A percentile compares a stretch with the other conserved stretches of the same genome.
Conservation (phyloP, 2,329 filamentous ascomycete genomes). For the Truncatella angustata region DNA sequence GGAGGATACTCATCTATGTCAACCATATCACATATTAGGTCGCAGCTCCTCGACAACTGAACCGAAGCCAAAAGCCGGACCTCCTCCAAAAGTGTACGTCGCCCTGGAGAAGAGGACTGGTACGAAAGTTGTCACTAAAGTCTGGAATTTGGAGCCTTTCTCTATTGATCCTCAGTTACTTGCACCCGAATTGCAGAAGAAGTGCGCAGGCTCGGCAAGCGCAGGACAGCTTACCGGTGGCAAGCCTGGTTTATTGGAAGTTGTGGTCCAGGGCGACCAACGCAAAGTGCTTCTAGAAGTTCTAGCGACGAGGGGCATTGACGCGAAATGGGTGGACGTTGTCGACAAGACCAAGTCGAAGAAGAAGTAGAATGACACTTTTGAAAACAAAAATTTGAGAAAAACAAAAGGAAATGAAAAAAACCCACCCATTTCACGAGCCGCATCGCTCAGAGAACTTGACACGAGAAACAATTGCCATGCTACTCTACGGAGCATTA, state of each 20-base stretch:
- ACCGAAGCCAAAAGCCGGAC: slow-evolving; percentile 59
- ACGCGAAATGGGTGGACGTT: slow-evolving; percentile 59
- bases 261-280: slow-evolving; percentile 67
- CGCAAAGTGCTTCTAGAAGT: slow-evolving; percentile 55
- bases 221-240: slow-evolving; percentile 59
- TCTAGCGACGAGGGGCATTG: slow-evolving; percentile 57
- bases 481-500: no score
- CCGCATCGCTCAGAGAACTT: no score
- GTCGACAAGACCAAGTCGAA: slow-evolving; percentile 68
- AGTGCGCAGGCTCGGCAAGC: slow-evolving; percentile 66
- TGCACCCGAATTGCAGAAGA: slow-evolving; percentile 65
- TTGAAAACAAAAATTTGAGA: no score
- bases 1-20: slow-evolving; percentile 9
- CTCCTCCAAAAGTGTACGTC: slow-evolving; percentile 58
- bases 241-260: slow-evolving; percentile 60
- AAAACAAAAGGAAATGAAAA: no score
- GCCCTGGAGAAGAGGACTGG: slow-evolving; percentile 63
- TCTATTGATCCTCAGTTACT: slow-evolving; percentile 57
- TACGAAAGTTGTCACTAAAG: slow-evolving; percentile 64
- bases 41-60: background rate
- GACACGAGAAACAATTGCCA: no score
- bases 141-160: slow-evolving; percentile 61
- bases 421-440: no score
- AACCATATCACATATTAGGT: slow-evolving; percentile 9
- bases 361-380: slow-evolving; percentile 14